Conservation (phyloP, 2,329 filamentous ascomycete species). For the Scortechinia acanthostroma region DNA sequence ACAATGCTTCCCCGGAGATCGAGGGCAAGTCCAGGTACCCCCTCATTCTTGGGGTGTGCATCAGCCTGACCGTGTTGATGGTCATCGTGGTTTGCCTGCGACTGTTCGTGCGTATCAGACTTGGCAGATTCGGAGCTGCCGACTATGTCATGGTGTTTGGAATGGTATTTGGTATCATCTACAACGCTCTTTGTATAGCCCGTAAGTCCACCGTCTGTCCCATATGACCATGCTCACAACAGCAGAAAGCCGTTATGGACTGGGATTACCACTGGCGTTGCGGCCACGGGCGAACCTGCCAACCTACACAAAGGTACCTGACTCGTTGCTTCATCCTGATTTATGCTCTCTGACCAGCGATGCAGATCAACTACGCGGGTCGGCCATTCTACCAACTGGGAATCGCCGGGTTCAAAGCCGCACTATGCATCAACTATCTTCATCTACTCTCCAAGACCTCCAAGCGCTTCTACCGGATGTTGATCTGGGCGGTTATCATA, state of each 20-base stretch:
- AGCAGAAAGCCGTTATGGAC: constrained; percentile 42
- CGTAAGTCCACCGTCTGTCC: constrained; percentile 22
- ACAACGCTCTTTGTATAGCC: constrained; percentile 38
- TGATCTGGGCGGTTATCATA: constrained; percentile 33
- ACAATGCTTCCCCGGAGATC: constrained; percentile 35
- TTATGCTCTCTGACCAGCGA: too few species aligned
- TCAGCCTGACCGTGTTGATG: constrained; percentile 33
- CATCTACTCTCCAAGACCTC: constrained; percentile 38
- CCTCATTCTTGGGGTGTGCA: constrained; percentile 37
- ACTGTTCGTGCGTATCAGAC: constrained; percentile 29
- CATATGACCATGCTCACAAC: constrained; percentile 2
- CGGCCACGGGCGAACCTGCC: constrained; percentile 33
- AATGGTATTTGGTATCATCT: constrained; percentile 36
- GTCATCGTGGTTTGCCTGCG: constrained; percentile 28
- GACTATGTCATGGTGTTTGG: constrained; percentile 30
- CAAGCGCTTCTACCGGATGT: constrained; percentile 28
- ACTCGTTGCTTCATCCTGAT: too few species aligned
- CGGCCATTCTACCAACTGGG: constrained; percentile 45
- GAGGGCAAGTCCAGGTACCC: constrained; percentile 36
- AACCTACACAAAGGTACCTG: constrained; percentile 27
- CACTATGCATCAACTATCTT: constrained; percentile 41
- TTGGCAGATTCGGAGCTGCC: constrained; percentile 34
- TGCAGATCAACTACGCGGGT: constrained; percentile 39
- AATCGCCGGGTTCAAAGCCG: constrained; percentile 48
- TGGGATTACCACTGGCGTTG: constrained; percentile 34